phyloP scores from a whole-genome alignment of 164 flowering plant genomes.

The Dillenia suffruticosa region DNA sequence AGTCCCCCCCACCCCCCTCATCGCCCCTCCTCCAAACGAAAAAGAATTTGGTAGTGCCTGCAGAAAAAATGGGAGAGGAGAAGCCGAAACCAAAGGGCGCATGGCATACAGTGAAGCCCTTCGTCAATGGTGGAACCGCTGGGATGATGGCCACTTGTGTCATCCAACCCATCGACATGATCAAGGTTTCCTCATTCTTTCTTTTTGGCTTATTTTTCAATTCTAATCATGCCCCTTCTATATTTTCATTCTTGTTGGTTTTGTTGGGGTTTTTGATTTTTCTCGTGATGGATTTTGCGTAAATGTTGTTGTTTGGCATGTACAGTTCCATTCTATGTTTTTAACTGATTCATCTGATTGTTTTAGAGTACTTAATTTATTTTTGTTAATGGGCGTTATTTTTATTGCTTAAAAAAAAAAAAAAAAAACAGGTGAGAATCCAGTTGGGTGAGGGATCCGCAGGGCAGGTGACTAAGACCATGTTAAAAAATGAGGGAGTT shows the following conservation, averaged over 20 bases:
- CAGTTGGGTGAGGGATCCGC: slow-evolving; percentile 83
- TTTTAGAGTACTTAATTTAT: too few species aligned
- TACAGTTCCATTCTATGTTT: background rate
- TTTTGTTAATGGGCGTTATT: background rate
- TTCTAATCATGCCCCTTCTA: too few species aligned
- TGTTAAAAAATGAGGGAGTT: slow-evolving; percentile 64
- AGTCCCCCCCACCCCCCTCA: background rate
- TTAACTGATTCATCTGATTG: too few species aligned
- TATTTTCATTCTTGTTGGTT: background rate
- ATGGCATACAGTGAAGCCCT: slow-evolving; percentile 63
- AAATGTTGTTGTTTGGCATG: too few species aligned
- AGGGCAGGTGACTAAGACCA: slow-evolving; percentile 41
- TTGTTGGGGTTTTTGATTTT: background rate
- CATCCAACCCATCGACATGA: slow-evolving; percentile 74
- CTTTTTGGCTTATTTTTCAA: background rate
- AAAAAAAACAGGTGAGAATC: slow-evolving; percentile 50
- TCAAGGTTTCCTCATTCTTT: slow-evolving; percentile 37
- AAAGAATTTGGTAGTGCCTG: background rate
- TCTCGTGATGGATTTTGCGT: background rate
- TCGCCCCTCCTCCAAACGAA: background rate
- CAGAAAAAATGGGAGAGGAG: slow-evolving; percentile 44
- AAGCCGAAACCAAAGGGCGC: slow-evolving; percentile 34
- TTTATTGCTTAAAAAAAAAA: too few species aligned
- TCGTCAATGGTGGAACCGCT: slow-evolving; percentile 65
- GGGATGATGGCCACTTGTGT: slow-evolving; percentile 84